phyloP scores from a whole-genome alignment of 164 flowering plant genomes.

The Kingdonia uniflora region DNA sequence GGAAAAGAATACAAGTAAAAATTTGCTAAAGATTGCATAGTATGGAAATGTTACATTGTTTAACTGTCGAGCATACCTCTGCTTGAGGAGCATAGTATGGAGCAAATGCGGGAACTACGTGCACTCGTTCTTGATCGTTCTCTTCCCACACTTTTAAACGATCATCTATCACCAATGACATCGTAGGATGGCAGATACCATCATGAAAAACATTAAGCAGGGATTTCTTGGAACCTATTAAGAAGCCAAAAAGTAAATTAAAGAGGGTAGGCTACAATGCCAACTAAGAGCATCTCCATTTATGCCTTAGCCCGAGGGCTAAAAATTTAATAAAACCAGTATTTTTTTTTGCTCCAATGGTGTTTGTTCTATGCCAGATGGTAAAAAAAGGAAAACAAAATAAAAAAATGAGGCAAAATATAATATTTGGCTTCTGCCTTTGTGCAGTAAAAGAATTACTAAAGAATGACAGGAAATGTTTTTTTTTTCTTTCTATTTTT shows the following conservation, averaged over 20 bases:
- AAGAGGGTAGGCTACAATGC: not conserved
- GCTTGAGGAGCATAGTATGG: slow-evolving; percentile 99
- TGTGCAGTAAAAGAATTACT: no score
- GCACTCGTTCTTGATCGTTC: slow-evolving; percentile 93
- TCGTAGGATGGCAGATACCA: slow-evolving; percentile 92
- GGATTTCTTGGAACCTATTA: slow-evolving; percentile 71
- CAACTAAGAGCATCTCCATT: no score
- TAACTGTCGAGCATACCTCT: slow-evolving; percentile 42
- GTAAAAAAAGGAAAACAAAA: no score
- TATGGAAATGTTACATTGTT: not conserved
- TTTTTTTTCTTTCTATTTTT: no score
- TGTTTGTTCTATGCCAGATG: no score
- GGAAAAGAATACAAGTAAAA: slow-evolving; percentile 7
- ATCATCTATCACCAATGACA: slow-evolving; percentile 98
- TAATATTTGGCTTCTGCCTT: no score
- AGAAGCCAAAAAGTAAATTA: slow-evolving; percentile 7
- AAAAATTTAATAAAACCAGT: no score
- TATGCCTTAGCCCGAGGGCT: no score
- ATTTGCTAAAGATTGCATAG: not conserved
- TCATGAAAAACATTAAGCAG: slow-evolving; percentile 84
- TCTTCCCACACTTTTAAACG: slow-evolving; percentile 99
- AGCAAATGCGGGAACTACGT: slow-evolving; percentile 98
- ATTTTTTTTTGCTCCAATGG: no score
- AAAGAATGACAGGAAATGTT: no score
- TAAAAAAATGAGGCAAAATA: no score